Evolutionary conservation across 2,329 filamentous ascomycete genomes (phyloP).

Genomic region (Pezicula neosporulosa): DNA sequence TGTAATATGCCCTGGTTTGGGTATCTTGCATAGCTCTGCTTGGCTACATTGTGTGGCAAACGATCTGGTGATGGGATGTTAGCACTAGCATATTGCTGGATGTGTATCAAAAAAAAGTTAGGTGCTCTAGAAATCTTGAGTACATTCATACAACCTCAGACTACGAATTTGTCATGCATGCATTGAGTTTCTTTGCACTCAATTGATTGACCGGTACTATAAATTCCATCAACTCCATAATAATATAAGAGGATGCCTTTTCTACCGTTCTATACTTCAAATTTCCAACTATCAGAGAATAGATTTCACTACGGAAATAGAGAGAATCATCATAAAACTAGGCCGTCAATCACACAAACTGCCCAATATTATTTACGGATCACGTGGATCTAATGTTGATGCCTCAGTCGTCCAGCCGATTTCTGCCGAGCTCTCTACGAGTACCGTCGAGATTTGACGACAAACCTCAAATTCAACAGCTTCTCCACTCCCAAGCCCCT

Average conservation of each 20-base stretch:
- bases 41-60: neutral
- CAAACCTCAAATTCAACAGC: conserved; percentile 35
- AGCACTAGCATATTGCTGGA: neutral
- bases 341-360: too few relatives aligned
- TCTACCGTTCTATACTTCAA: too few relatives aligned
- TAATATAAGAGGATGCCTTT: too few relatives aligned
- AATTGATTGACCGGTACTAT: too few relatives aligned
- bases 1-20: conserved; percentile 5
- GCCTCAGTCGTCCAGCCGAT: conserved; percentile 17
- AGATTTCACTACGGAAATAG: neutral
- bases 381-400: conserved; percentile 1
- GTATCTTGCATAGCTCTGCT: neutral
- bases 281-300: too few relatives aligned
- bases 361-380: neutral
- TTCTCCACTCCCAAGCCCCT: conserved; percentile 46
- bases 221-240: too few relatives aligned
- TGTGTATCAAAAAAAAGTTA: conserved; percentile 4
- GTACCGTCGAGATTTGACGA: conserved; percentile 8
- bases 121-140: neutral
- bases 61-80: neutral
- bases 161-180: neutral
- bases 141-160: neutral
- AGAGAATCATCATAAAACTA: neutral
- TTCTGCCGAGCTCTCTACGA: conserved; percentile 5
- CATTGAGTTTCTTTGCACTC: too few relatives aligned